A percentile compares a stretch with the other conserved stretches of the same genome.
Conservation (phyloP, 2,329 filamentous ascomycete genomes). For the Pseudodiploospora longispora region DNA sequence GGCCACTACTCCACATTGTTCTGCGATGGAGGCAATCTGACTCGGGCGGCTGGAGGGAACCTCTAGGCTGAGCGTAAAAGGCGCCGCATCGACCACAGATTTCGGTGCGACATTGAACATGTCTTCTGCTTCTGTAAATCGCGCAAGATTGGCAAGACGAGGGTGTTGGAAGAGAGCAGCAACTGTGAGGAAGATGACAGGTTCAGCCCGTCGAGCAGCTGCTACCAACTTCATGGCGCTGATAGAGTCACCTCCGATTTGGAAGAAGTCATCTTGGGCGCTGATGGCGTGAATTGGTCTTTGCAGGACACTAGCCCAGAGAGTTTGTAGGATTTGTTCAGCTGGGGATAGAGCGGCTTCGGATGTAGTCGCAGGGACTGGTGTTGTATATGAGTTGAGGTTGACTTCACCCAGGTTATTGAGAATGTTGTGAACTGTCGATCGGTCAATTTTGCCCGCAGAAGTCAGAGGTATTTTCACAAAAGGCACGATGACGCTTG, state of each 20-base stretch:
- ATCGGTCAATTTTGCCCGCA: conserved; percentile 11
- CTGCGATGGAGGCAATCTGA: background rate
- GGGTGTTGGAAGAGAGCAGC: conserved; percentile 1
- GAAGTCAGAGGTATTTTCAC: conserved; percentile 7
- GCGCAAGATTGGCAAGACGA: background rate
- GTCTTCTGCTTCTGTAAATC: background rate
- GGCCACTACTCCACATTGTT: conserved; percentile 1
- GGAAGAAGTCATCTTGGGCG: background rate
- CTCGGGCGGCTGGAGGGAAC: background rate
- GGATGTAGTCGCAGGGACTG: background rate
- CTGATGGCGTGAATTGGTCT: background rate
- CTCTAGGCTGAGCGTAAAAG: background rate
- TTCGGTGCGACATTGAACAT: background rate
- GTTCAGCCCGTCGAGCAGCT: background rate
- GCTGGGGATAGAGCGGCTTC: background rate
- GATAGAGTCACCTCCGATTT: background rate
- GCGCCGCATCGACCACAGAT: background rate
- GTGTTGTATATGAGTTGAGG: background rate
- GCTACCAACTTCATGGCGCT: background rate
- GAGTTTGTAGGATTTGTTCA: background rate
- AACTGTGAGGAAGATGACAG: background rate
- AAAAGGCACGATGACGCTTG: conserved; percentile 9
- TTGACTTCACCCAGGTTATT: background rate
- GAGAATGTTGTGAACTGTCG: background rate
- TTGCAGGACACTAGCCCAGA: background rate